Percentiles rank a stretch among this genome's conserved stretches.
Evolutionary conservation across 2,329 filamentous ascomycete genomes (phyloP).

Genomic region (Verticillium nonalfalfae): DNA sequence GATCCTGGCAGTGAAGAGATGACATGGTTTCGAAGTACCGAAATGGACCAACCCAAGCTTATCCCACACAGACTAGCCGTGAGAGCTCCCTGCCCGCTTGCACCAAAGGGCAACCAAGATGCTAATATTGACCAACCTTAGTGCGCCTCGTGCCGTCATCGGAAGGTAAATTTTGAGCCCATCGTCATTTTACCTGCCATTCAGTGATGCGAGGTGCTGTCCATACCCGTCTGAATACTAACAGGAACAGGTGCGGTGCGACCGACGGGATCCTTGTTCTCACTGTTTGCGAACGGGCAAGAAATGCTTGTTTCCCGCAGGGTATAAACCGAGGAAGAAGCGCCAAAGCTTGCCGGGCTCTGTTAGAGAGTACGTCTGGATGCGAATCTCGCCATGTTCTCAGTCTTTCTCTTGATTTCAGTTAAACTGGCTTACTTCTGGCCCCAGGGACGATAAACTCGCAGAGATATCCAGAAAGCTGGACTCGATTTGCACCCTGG

Average conservation of each 20-base stretch:
- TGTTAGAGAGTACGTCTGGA: constrained; percentile 2
- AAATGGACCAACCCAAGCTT: neutral
- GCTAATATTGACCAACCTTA: neutral
- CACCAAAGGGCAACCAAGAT: neutral
- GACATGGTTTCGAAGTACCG: no score
- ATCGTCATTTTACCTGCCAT: neutral
- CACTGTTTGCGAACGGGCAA: constrained; percentile 2
- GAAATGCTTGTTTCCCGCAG: constrained; percentile 1
- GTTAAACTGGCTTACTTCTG: neutral
- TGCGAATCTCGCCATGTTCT: neutral
- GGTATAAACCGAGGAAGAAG: constrained; percentile 1
- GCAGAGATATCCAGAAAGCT: constrained; percentile 5
- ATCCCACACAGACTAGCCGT: neutral
- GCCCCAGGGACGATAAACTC: constrained; percentile 2
- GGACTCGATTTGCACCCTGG: neutral
- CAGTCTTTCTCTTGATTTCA: neutral
- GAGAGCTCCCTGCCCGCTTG: neutral
- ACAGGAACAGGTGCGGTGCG: constrained; percentile 3
- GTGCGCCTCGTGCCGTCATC: neutral
- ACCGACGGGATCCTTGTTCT: constrained; percentile 6
- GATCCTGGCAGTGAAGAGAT: no score
- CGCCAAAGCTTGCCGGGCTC: constrained; percentile 2
- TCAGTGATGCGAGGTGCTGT: neutral
- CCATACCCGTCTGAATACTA: neutral
- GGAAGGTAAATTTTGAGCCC: neutral